Percentiles rank a stretch among this genome's conserved stretches.
phyloP scores from a whole-genome alignment of 78 protist species.

The Trichosphaerium sp. region DNA sequence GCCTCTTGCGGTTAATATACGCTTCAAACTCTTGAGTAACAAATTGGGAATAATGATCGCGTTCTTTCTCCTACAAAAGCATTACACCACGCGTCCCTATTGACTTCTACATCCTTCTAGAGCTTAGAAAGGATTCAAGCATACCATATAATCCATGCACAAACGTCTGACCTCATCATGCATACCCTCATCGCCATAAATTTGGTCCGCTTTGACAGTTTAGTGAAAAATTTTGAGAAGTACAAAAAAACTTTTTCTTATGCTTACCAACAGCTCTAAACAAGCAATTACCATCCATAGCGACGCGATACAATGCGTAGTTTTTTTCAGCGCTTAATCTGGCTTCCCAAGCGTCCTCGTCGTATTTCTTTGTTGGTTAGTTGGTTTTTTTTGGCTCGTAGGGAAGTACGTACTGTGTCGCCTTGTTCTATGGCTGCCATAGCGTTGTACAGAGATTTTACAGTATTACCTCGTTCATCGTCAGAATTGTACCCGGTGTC shows the following conservation, averaged over 20 bases:
- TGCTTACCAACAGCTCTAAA: slow-evolving; percentile 48
- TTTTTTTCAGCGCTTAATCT: too few species aligned
- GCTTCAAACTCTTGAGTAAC: slow-evolving; percentile 50
- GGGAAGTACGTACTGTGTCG: too few species aligned
- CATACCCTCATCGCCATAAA: slow-evolving; percentile 63
- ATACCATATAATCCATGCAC: slow-evolving; percentile 42
- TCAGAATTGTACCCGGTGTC: too few species aligned
- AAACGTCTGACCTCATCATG: slow-evolving; percentile 40
- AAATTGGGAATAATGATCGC: slow-evolving; percentile 62
- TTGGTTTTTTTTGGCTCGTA: too few species aligned
- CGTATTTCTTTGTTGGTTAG: too few species aligned
- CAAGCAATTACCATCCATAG: slow-evolving; percentile 62
- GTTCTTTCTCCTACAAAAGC: background rate
- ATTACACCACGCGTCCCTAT: too few species aligned
- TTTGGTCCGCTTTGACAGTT: slow-evolving; percentile 28
- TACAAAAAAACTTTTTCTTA: background rate
- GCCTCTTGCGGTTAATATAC: slow-evolving; percentile 41
- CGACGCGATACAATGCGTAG: too few species aligned
- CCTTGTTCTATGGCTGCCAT: too few species aligned
- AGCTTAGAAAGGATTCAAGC: background rate
- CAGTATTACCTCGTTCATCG: too few species aligned
- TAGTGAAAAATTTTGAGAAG: background rate
- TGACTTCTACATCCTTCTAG: too few species aligned
- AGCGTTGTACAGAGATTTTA: too few species aligned
- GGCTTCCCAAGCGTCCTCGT: too few species aligned